Conservation (phyloP, 768 basidiomycete species). For the Suillus sp. region DNA sequence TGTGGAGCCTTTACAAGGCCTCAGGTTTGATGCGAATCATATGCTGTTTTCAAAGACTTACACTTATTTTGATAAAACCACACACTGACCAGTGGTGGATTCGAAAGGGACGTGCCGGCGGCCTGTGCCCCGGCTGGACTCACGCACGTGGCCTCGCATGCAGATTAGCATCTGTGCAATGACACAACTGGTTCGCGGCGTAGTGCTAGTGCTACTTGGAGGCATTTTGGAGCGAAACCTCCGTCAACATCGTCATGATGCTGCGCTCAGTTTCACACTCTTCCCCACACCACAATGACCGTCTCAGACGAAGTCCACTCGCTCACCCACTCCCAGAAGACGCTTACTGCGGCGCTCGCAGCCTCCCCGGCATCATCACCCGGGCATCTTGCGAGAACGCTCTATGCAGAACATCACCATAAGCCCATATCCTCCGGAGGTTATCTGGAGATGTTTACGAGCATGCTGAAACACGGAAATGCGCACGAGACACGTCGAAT, state of each 20-base stretch:
- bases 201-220: not conserved
- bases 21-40: not conserved
- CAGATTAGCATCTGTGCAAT: not conserved
- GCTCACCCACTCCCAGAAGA: slow-evolving; percentile 35
- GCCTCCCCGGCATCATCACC: slow-evolving; percentile 38
- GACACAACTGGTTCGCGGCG: not conserved
- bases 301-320: slow-evolving; percentile 36
- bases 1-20: too few species aligned
- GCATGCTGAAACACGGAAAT: slow-evolving; percentile 21
- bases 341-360: slow-evolving; percentile 46
- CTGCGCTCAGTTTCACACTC: slow-evolving; percentile 5
- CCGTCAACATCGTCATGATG: not conserved
- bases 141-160: not conserved
- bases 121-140: too few species aligned
- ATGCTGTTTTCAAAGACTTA: not conserved
- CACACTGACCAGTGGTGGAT: not conserved
- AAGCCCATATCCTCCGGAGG: slow-evolving; percentile 26
- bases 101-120: too few species aligned
- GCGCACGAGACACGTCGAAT: slow-evolving; percentile 23
- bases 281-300: slow-evolving; percentile 1
- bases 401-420: slow-evolving; percentile 39
- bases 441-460: slow-evolving; percentile 24
- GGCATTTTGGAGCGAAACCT: not conserved
- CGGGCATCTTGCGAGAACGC: slow-evolving; percentile 39
- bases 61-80: too few species aligned